phyloP scores from a whole-genome alignment of 176 grass and related monocot genomes.

The Avena atlantica region DNA sequence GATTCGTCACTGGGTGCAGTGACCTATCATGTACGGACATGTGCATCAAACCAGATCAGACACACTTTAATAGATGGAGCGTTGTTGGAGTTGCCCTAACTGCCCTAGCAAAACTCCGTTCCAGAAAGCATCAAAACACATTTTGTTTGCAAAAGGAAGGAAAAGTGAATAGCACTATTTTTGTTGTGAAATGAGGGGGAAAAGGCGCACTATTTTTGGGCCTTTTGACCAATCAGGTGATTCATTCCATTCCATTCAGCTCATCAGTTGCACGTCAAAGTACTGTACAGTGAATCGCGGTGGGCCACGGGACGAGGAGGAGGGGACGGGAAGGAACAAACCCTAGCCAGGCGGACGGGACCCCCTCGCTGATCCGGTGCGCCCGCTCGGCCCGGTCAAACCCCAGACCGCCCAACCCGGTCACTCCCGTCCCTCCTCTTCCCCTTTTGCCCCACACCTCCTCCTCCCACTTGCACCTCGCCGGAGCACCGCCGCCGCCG shows the following conservation, averaged over 20 bases:
- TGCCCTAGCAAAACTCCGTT: no score
- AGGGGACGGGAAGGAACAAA: slow-evolving; percentile 49
- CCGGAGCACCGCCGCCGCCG: slow-evolving; percentile 33
- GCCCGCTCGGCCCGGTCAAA: slow-evolving; percentile 46
- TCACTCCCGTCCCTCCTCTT: slow-evolving; percentile 26
- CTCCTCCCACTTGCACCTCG: slow-evolving; percentile 35
- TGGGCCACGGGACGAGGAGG: slow-evolving; percentile 31
- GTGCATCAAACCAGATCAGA: no score
- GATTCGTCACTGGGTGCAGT: no score
- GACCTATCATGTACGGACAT: no score
- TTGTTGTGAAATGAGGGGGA: not conserved
- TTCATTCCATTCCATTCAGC: not conserved
- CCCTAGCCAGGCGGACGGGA: slow-evolving; percentile 53
- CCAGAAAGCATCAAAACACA: not conserved
- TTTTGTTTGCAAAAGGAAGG: not conserved
- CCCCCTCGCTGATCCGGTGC: slow-evolving; percentile 47
- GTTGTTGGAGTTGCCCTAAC: no score
- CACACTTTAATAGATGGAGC: no score
- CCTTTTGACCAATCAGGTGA: slow-evolving; percentile 46
- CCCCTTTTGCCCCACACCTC: not conserved
- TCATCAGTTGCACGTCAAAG: slow-evolving; percentile 36
- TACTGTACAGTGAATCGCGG: slow-evolving; percentile 60
- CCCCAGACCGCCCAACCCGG: slow-evolving; percentile 27
- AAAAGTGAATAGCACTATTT: slow-evolving; percentile 6
- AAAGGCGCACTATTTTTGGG: slow-evolving; percentile 26